Conservation (phyloP, 1,284 basidiomycete species). For the Pseudozyma thailandica region DNA sequence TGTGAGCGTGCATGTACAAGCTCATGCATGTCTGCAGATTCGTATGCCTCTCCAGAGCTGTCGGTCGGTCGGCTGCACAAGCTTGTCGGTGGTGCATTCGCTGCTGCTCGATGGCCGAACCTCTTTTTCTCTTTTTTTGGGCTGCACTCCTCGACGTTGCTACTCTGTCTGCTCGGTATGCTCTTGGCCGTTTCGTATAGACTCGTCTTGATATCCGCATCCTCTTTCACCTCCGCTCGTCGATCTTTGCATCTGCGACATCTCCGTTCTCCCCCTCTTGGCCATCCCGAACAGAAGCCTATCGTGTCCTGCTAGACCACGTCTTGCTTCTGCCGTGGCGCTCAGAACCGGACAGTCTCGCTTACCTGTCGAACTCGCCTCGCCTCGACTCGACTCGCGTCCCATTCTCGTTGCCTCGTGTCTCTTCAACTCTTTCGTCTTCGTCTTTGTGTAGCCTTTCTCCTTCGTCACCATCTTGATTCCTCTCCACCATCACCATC, state of each 20-base stretch:
- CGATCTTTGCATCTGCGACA: conserved; percentile 36
- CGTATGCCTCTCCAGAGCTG: neutral
- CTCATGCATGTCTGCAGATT: neutral
- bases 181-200: neutral
- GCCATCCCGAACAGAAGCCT: conserved; percentile 4
- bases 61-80: conserved; percentile 6
- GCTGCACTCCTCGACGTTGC: conserved; percentile 12
- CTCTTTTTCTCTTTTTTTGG: neutral
- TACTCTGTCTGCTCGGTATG: conserved; percentile 9
- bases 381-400: conserved; percentile 15
- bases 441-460: conserved; percentile 4
- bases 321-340: conserved; percentile 1
- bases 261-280: conserved; percentile 3
- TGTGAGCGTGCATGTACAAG: neutral
- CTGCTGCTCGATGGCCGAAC: conserved; percentile 7
- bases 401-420: conserved; percentile 14
- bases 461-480: conserved; percentile 33
- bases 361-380: no score
- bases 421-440: conserved; percentile 5
- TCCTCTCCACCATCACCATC: conserved; percentile 35
- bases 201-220: neutral
- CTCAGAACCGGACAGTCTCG: no score
- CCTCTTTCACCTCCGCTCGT: conserved; percentile 28
- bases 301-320: conserved; percentile 4
- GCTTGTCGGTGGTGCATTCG: neutral